Percentiles rank a stretch among this genome's conserved stretches.
Evolutionary conservation across 1,284 basidiomycete genomes (phyloP).

Genomic region (Schizophyllum amplum): DNA sequence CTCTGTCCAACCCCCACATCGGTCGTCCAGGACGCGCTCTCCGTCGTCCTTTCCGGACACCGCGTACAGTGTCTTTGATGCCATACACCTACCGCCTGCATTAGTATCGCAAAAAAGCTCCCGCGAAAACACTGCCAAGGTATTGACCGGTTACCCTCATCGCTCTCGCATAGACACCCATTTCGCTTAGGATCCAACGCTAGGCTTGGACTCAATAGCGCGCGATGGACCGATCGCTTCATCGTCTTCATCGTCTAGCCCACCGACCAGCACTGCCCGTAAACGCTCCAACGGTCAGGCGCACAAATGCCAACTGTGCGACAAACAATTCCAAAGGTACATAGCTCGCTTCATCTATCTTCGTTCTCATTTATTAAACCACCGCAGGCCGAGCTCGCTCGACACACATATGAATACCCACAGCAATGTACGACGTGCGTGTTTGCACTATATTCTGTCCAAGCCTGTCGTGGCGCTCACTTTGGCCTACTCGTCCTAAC

Average conservation of each 20-base stretch:
- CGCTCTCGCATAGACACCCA: not conserved
- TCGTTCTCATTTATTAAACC: not conserved
- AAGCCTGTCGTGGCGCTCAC: not conserved
- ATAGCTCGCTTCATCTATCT: not conserved
- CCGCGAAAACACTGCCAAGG: too few relatives aligned
- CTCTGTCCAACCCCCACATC: too few relatives aligned
- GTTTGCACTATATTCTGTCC: not conserved
- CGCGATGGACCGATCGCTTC: too few relatives aligned
- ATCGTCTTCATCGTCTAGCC: not conserved
- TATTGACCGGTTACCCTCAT: not conserved
- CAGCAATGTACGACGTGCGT: not conserved
- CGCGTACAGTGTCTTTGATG: too few relatives aligned
- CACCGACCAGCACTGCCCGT: not conserved
- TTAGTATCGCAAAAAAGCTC: too few relatives aligned
- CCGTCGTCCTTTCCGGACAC: too few relatives aligned
- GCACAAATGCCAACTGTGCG: not conserved
- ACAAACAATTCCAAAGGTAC: not conserved
- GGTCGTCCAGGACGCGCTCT: too few relatives aligned
- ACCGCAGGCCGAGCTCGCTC: not conserved
- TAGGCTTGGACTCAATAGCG: too few relatives aligned
- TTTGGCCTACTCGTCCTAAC: not conserved
- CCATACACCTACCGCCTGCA: too few relatives aligned
- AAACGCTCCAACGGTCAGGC: not conserved
- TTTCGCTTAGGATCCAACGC: not conserved
- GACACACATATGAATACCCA: not conserved